A percentile compares a stretch with the other conserved stretches of the same genome.
These are phyloP conservation scores for Mucor irregularis DNA, from an alignment of 371 early-diverging fungal genomes.

Conservation along the genomic window DNA sequence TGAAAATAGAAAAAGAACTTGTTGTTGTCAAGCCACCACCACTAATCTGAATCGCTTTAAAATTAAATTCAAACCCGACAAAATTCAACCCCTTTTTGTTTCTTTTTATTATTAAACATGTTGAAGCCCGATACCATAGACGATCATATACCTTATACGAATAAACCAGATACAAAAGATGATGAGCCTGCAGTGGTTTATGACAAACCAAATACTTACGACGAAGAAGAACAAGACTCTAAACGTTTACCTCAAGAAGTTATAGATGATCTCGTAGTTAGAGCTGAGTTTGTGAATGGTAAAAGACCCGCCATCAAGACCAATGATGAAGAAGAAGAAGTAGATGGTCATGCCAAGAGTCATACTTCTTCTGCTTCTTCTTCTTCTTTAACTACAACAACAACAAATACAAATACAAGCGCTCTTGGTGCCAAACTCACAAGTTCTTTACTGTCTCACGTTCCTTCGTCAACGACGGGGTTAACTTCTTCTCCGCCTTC, in stretches of 20 bases:
- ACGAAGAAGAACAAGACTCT: constrained; percentile 11
- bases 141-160: not conserved
- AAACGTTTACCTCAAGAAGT: constrained; percentile 23
- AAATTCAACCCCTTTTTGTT: too few species aligned
- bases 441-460: constrained; percentile 8
- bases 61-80: too few species aligned
- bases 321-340: constrained; percentile 16
- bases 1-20: too few species aligned
- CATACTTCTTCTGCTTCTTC: not conserved
- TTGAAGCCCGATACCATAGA: constrained; percentile 27
- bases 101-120: too few species aligned
- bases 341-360: too few species aligned
- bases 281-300: constrained; percentile 26
- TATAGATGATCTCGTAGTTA: constrained; percentile 22
- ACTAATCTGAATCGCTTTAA: too few species aligned
- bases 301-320: constrained; percentile 20
- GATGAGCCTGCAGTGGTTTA: constrained; percentile 2
- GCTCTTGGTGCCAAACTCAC: not conserved
- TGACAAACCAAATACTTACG: constrained; percentile 31
- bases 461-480: constrained; percentile 15
- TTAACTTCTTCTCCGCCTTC: constrained; percentile 6
- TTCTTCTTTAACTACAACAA: too few species aligned
- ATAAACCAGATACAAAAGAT: constrained; percentile 26
- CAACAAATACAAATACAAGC: too few species aligned
- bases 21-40: too few species aligned